Conservation (phyloP, 1,284 basidiomycete species). For the Pisolithus thermaeus region DNA sequence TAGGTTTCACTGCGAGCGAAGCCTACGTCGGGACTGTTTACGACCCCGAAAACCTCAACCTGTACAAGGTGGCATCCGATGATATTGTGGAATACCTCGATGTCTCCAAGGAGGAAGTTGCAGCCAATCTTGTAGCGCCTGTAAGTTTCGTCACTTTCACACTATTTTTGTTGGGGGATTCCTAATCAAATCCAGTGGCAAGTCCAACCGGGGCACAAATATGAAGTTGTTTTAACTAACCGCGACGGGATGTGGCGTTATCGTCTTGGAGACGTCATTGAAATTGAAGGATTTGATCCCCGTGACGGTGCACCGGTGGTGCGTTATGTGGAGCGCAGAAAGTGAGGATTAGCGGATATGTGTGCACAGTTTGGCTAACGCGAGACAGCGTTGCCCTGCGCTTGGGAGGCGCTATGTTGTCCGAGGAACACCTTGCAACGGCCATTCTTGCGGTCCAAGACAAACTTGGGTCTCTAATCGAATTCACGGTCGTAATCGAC, state of each 20-base stretch:
- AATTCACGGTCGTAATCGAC: constrained; percentile 14
- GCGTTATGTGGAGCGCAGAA: constrained; percentile 17
- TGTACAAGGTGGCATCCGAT: constrained; percentile 16
- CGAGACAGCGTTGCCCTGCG: constrained; percentile 7
- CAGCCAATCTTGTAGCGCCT: constrained; percentile 11
- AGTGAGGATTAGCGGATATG: constrained; percentile 7
- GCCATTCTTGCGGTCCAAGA: constrained; percentile 14
- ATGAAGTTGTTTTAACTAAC: constrained; percentile 19
- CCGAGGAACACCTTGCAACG: constrained; percentile 10
- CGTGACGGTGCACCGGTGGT: constrained; percentile 16
- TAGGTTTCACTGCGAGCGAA: constrained; percentile 20
- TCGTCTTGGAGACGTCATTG: constrained; percentile 18
- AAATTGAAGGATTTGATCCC: constrained; percentile 17
- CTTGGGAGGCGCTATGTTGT: constrained; percentile 3
- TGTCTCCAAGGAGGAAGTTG: constrained; percentile 5
- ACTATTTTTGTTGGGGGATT: not conserved
- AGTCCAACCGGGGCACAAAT: constrained; percentile 12
- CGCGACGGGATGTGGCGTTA: constrained; percentile 23
- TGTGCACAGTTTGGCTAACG: not conserved
- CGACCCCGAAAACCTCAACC: constrained; percentile 5
- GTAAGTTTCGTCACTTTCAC: constrained; percentile 7
- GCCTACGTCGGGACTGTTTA: constrained; percentile 16
- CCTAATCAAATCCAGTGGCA: constrained; percentile 10
- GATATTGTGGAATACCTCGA: constrained; percentile 17
- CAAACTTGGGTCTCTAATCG: constrained; percentile 11